Base-by-base conservation (phyloP, 192 early-diverging fungal species). In the Blastocladiella britannica region DNA sequence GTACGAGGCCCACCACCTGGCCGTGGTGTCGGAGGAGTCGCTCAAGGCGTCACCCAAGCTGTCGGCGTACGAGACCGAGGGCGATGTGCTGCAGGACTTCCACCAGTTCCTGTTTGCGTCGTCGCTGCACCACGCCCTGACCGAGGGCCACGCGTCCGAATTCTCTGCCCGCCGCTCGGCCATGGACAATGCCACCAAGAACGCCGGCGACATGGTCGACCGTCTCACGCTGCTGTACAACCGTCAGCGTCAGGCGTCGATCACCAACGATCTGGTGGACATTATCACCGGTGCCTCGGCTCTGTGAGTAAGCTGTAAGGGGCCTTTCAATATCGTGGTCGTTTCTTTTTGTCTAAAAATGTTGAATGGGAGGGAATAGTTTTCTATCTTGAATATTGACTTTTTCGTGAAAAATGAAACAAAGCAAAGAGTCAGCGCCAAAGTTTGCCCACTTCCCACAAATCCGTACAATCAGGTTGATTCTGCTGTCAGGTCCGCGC, bases 171-270 rank as follows among this genome's bases (percentile, higher is more conserved):
- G 88, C 81, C 84, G 92, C 60, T 84, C 86, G 63, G 94, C 94
- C 62, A 98, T 96, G 94, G 94, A 98, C 80, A 98, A 98, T 71
- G 92, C 94, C 30, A 96, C 92, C 72, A 91, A 96, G 82, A 98
- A 98, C 75, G 94, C 92, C 57, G 86, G 84, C 68, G 91, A 97
- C 60, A 93, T 97, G 82, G 90, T 97, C 77, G 75, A 83, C 69
- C 92, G 85, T 68, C 77, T 97, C 54, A 93, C 91, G 54, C 76
- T 97, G 68, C 83, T 82, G 62, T 97, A 88, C 83, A 94, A 97
- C 82, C 85, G 91, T 63, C 83, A 86, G 67, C 89, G 91, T 73
- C 93, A 97, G 72, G 91, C 93, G 56, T 78, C 81, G 62, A 97
- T 97, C 73, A 97, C 93, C 67, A 94, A 93, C 79, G 93, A 97